Base-by-base conservation (phyloP, 169 alveolate genomes). In the Plasmodium yoelii region DNA sequence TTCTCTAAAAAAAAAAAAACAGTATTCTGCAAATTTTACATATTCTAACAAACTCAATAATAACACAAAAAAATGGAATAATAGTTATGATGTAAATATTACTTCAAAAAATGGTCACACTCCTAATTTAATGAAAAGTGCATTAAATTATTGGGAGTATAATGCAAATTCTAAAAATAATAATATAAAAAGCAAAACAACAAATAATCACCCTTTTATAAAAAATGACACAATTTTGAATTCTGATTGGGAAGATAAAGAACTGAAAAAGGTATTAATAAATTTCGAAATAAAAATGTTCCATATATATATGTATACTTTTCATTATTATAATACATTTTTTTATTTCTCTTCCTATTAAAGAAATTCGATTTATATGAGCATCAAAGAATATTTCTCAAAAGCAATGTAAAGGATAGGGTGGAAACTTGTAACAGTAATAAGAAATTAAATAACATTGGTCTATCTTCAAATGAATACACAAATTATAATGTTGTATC, bases 381-480 rank as follows among this genome's bases (percentile, higher is more conserved):
- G 15, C 77, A 69, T 12, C 22, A 39, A 22, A 77, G 34, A 51
- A 51, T 77, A 28, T 64, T 24, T 44, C 68, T 80, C 56, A 65
- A 82, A 56, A 69, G 53, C 19, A 65, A 19, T 15, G 18, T 49
- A 51, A 5, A 44, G 26, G 60, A 55, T 69, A 44, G 22, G 13
- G 12, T 42, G n/a, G 46, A 24, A 15, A 12, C 5, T 22, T 47
- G 15, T 8, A 65, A 44, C 34, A 64, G 18, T 10, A 18, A 19
- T 9, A 63, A 82, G 68, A 46, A 56, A 46, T 39, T n/a, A 39
- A 34, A 67, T 19, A 69, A 82, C 53, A 57, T 28, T n/a, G 91
- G 91, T 39, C 64, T 86, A 7, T 69, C 91, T 44, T 69, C 91
- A 12, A 86, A 60, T 56, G 91, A 86, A 15, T 86, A 86, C 44